Evolutionary conservation across 2,329 filamentous ascomycete species (phyloP), one percentile per base, ranked within the genome.

Genomic region (Colletotrichum eleusines): DNA sequence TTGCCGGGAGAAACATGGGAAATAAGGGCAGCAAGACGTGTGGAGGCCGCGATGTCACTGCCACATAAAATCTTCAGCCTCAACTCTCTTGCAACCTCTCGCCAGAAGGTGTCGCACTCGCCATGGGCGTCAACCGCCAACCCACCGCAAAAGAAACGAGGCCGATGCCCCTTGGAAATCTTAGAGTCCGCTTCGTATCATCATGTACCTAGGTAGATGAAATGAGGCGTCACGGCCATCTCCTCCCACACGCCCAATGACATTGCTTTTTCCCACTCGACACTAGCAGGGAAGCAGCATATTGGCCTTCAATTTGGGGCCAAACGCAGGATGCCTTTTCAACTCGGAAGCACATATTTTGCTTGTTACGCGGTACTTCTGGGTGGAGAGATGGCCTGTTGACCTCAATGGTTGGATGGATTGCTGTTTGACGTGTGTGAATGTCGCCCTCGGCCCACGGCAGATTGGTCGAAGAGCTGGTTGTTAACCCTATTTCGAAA

Each of bases 21-120:
- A 26, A 18, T 26, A 3, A 55, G 59, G 59, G 28, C 31, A 11
- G 23, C 51, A 35, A 46, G 23, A 59, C 40, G 23, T 61, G 44
- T 62, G 44, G 58, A 71, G 44, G 65, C 44, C 28, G 28, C n/a
- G 55, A 57, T 63, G 11, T 60, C 26, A 38, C 42, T 55, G 40
- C 66, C 35, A 50, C 35, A 48, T 9, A 7, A 16, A 35, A 23
- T 33, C 7, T 57, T 70, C 66, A 72, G 69, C 69, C 69, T 70
- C 69, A 72, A 71, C 66, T 61, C 55, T 70, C 12, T 66, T 44
- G 60, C 51, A 42, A 72, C 66, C 40, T 71, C 69, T 35, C 54
- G 20, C 44, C 44, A 31, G 28, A 23, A 61, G 50, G 40, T 40
- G 46, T 53, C 23, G 23, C 35, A 16, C 42, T 46, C 16, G 48